Base-by-base conservation (phyloP, 495 filamentous ascomycete species). In the Penicillium manginii region DNA sequence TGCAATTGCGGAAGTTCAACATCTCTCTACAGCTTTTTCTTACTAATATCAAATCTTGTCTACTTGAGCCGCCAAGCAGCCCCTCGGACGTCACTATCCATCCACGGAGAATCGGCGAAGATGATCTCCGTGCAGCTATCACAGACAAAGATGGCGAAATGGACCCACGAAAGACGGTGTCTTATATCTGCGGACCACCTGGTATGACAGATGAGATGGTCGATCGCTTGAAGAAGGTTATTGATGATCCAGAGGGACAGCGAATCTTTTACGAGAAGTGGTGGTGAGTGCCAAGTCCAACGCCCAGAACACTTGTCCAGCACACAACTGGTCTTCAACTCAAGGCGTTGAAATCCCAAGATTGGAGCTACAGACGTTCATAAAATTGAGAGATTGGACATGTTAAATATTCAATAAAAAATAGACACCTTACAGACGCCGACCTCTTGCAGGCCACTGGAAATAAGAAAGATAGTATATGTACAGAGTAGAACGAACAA, bases 221-320 rank as follows among this genome's bases (percentile, higher is more conserved):
- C 0, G 77, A 77, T n/a, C 73, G 74, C 15, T 67, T 86, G 2
- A 62, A 69, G 3, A 60, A 58, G 1, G 77, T 83, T 17, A 66
- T 85, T 23, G 84, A 81, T 4, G 83, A 89, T 11, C 52, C 17
- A 69, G 73, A 78, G 14, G 48, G 71, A 33, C 70, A 83, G 31
- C 77, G 82, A 19, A 87, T 96, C 0, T 71, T 92, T 35, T 93
- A 81, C 64, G 92, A 96, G 73, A 93, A 90, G 62, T 96, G 91
- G 92, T 96, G 92, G 92, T 94, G 23, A 53, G 5, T 17, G 12
- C 12, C 17, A 40, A 29, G 9, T 29, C 2, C 5, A 29, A 29
- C 26, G 26, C 26, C 26, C 26, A 29, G 26, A 29, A 29, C 6
- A 29, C 26, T 29, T 29, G 3, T 29, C 9, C 26, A 29, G 26